Percentiles rank a stretch among this genome's conserved stretches.
Conservation (phyloP, 768 basidiomycete species). For the Hemileccinum rubropunctum region DNA sequence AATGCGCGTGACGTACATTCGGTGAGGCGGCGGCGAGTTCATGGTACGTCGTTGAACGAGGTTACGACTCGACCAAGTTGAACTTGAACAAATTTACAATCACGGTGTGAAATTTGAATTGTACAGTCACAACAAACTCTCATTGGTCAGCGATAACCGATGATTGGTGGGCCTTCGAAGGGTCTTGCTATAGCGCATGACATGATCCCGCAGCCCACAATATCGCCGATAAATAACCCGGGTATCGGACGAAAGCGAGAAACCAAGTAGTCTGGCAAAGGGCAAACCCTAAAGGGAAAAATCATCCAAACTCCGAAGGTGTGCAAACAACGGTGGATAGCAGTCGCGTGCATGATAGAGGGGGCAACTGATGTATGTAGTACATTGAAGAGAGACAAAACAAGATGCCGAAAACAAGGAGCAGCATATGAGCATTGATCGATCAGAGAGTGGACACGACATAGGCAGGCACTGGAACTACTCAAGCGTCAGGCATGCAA, state of each 20-base stretch:
- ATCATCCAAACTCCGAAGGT: background rate
- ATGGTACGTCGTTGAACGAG: too few relatives aligned
- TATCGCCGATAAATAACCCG: background rate
- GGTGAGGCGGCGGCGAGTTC: too few relatives aligned
- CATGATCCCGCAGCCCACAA: too few relatives aligned
- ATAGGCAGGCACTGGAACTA: background rate
- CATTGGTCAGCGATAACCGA: too few relatives aligned
- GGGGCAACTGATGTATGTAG: background rate
- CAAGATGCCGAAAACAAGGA: conserved; percentile 4
- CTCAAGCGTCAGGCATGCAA: background rate
- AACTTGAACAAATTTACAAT: too few relatives aligned
- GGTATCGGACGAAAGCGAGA: background rate
- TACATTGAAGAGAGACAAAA: conserved; percentile 11
- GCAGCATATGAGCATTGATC: background rate
- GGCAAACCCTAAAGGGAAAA: background rate
- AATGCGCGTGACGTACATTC: too few relatives aligned
- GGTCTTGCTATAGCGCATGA: too few relatives aligned
- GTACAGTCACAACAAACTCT: too few relatives aligned
- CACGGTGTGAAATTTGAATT: too few relatives aligned
- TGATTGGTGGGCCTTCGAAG: too few relatives aligned
- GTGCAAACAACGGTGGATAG: conserved; percentile 1
- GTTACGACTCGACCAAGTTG: too few relatives aligned
- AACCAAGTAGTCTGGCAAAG: conserved; percentile 2
- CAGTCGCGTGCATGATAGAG: conserved; percentile 1
- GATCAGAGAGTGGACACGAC: too few relatives aligned